Base-by-base conservation (phyloP, 1,139 yeast species). In the Zygoascus sp. region DNA sequence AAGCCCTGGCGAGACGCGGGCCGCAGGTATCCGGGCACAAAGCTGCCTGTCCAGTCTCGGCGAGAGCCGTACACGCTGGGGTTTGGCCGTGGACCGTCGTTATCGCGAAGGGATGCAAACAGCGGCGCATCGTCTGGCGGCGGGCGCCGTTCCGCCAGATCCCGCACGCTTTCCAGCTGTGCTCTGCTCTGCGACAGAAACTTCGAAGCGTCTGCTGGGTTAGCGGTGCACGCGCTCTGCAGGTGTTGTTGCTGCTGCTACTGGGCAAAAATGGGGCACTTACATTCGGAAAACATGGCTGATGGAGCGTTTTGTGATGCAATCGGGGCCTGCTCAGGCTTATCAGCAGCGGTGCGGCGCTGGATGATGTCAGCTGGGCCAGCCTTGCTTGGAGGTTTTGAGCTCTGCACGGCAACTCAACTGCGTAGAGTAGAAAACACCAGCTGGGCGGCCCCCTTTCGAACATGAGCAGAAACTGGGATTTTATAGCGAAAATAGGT, bases 121-220 rank as follows among this genome's bases (percentile, higher is more conserved):
- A 64, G 53, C 9, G 67, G 67, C 20, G 67, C 66, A 37, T 52
- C 55, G 39, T 49, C 50, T 22, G 45, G 43, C 21, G n/a, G n/a
- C 22, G 34, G 16, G 11, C 37, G 42, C 19, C 32, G 37, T 20
- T 44, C 40, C 19, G 42, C 41, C 15, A 25, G 32, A 23, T 42
- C 22, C 19, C 35, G 21, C 35, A 19, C 40, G 35, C 46, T 50
- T 32, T 62, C 58, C 48, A 60, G 53, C 39, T 60, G 53, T 28
- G 59, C 54, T 55, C 62, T 66, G 17, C 71, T 64, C 50, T 64
- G 64, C 35, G 70, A 56, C 48, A 67, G 59, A 49, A 67, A 66
- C 57, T 65, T 64, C 32, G 72, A 67, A 16, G 72, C 69, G 57
- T 68, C 69, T 66, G 37, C 2, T 5, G 16, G 7, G 34, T 30